Conservation (phyloP, 2,329 filamentous ascomycete genomes). For the Coniochaeta hoffmannii region DNA sequence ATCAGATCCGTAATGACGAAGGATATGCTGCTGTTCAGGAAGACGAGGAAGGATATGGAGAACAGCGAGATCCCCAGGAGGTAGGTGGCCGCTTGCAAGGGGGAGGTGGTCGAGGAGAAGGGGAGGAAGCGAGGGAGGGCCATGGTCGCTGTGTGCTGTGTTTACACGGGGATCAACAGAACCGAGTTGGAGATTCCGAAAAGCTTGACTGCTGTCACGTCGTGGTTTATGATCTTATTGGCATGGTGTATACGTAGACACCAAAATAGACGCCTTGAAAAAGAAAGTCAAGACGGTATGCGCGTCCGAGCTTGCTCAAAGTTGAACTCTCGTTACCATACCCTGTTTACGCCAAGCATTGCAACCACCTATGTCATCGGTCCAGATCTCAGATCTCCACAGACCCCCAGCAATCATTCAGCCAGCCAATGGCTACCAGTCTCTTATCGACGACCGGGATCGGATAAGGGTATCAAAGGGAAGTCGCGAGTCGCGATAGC, state of each 20-base stretch:
- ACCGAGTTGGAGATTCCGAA: too few species aligned
- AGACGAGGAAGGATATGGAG: conserved; percentile 84
- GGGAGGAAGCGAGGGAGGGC: conserved; percentile 41
- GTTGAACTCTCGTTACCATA: too few species aligned
- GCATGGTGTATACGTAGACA: too few species aligned
- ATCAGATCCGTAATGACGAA: conserved; percentile 82
- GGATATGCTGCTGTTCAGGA: conserved; percentile 76
- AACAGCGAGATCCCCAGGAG: conserved; percentile 77
- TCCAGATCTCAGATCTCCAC: background rate
- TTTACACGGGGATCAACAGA: background rate
- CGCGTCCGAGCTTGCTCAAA: background rate
- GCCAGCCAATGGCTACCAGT: background rate
- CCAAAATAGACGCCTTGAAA: too few species aligned
- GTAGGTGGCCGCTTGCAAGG: conserved; percentile 62
- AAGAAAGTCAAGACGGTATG: too few species aligned
- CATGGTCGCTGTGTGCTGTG: conserved; percentile 17
- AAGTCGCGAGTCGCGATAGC: background rate
- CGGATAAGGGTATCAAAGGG: background rate
- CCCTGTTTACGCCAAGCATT: background rate
- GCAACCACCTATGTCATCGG: background rate
- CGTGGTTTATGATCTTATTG: too few species aligned
- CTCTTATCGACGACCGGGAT: background rate
- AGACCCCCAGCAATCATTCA: background rate
- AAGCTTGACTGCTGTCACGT: too few species aligned
- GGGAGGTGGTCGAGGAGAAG: conserved; percentile 53